Conservation (phyloP, 2,329 filamentous ascomycete genomes). For the Aureobasidium pullulans region DNA sequence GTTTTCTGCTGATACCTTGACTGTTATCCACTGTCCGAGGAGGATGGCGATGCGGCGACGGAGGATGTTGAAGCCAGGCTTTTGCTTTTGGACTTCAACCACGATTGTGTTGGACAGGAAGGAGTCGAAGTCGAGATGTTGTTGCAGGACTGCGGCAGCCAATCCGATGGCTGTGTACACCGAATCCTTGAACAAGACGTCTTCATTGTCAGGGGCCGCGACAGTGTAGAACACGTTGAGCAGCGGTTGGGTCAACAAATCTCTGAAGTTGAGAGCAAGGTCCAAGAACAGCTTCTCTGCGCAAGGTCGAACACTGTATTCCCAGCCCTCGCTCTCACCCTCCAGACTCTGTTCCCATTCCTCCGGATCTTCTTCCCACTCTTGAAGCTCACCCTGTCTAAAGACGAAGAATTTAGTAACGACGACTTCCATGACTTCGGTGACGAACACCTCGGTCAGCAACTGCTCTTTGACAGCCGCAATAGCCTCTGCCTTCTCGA, state of each 20-base stretch:
- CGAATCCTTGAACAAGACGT: conserved; percentile 83
- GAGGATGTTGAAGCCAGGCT: conserved; percentile 68
- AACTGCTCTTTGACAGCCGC: conserved; percentile 64
- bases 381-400: conserved; percentile 72
- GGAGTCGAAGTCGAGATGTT: conserved; percentile 72
- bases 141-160: conserved; percentile 66
- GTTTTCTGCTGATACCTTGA: conserved; percentile 63
- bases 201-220: conserved; percentile 49
- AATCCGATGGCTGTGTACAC: conserved; percentile 90
- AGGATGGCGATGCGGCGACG: conserved; percentile 83
- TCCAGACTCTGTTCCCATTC: conserved; percentile 93
- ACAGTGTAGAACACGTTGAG: conserved; percentile 69
- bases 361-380: conserved; percentile 91
- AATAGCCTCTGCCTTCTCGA: conserved; percentile 65
- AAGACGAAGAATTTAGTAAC: conserved; percentile 87
- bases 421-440: conserved; percentile 74
- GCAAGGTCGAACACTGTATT: conserved; percentile 87
- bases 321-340: conserved; percentile 70
- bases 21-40: conserved; percentile 79
- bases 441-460: conserved; percentile 67
- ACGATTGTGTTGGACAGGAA: conserved; percentile 71
- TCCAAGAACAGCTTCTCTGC: conserved; percentile 92
- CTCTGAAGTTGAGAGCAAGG: conserved; percentile 80
- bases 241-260: conserved; percentile 69
- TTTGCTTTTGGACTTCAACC: conserved; percentile 65